Conservation (phyloP, 306 rosid species). For the Astragalus glycyphyllos region DNA sequence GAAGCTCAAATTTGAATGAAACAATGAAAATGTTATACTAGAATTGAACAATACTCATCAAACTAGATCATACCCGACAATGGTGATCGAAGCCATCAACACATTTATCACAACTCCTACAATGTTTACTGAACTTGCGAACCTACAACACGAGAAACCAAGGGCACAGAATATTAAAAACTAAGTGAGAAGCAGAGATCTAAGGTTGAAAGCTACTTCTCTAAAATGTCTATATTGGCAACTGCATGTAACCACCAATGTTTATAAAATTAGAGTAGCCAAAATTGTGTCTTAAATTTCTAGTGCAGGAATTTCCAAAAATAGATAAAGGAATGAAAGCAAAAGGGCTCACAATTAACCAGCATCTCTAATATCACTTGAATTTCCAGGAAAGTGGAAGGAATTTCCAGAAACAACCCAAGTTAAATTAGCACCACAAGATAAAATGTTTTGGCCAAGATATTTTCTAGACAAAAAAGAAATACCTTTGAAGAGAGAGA, state of each 20-base stretch:
- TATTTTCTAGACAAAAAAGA: background rate
- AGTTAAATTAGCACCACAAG: conserved; percentile 32
- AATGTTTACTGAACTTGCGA: conserved; percentile 95
- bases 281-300: conserved; percentile 20
- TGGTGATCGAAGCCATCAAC: conserved; percentile 98
- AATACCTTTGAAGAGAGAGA: conserved; percentile 9
- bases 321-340: conserved; percentile 25
- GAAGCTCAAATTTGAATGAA: conserved; percentile 39
- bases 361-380: conserved; percentile 9
- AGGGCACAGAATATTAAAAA: conserved; percentile 10
- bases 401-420: background rate
- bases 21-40: conserved; percentile 21
- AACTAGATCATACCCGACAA: conserved; percentile 75
- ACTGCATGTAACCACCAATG: conserved; percentile 10
- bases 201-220: conserved; percentile 26
- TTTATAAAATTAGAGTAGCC: conserved; percentile 1
- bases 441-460: conserved; percentile 15
- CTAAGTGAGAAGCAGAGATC: conserved; percentile 10
- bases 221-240: conserved; percentile 26
- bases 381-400: conserved; percentile 22
- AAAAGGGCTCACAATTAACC: conserved; percentile 14
- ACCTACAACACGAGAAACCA: conserved; percentile 65
- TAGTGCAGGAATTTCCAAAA: conserved; percentile 23
- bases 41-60: conserved; percentile 35
- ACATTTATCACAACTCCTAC: conserved; percentile 99